phyloP scores from a whole-genome alignment of 1,139 yeast genomes.

The Kluyveromyces sp. region DNA sequence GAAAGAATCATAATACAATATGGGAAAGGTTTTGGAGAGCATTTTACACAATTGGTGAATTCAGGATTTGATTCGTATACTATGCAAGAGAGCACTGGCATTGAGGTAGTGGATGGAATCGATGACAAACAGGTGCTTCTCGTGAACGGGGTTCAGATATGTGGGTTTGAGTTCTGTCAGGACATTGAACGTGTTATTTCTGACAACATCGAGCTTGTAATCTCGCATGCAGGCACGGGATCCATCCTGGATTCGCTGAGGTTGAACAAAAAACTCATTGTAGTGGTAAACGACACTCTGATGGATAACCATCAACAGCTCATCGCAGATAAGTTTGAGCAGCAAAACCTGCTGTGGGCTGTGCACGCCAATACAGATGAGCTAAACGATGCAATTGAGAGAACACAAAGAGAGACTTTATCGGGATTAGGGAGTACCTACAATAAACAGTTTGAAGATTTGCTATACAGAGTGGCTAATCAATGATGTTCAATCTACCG shows the following conservation, averaged over 20 bases:
- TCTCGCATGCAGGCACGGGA: constrained; percentile 94
- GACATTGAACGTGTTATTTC: constrained; percentile 38
- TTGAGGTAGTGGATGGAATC: constrained; percentile 5
- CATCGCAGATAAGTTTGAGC: constrained; percentile 54
- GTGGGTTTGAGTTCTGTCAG: constrained; percentile 45
- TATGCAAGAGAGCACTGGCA: constrained; percentile 2
- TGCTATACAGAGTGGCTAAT: constrained; percentile 11
- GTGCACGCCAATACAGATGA: constrained; percentile 13
- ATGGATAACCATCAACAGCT: constrained; percentile 88
- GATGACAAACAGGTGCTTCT: constrained; percentile 7
- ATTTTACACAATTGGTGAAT: constrained; percentile 23
- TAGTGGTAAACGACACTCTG: constrained; percentile 58
- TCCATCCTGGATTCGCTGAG: constrained; percentile 75
- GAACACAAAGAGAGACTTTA: constrained; percentile 5
- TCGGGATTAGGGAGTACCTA: constrained; percentile 13
- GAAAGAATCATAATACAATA: constrained; percentile 53
- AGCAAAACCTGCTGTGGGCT: constrained; percentile 32
- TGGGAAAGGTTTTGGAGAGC: constrained; percentile 42
- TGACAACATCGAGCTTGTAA: constrained; percentile 44
- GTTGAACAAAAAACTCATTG: constrained; percentile 50
- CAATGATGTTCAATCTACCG: constrained; percentile 2
- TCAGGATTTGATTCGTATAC: constrained; percentile 3
- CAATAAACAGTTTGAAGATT: constrained; percentile 13
- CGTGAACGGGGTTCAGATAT: constrained; percentile 25
- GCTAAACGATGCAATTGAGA: constrained; percentile 12